Percentiles rank a stretch among this genome's conserved stretches.
Conservation (phyloP, 2,329 filamentous ascomycete species). For the Botrytis pseudocinerea region DNA sequence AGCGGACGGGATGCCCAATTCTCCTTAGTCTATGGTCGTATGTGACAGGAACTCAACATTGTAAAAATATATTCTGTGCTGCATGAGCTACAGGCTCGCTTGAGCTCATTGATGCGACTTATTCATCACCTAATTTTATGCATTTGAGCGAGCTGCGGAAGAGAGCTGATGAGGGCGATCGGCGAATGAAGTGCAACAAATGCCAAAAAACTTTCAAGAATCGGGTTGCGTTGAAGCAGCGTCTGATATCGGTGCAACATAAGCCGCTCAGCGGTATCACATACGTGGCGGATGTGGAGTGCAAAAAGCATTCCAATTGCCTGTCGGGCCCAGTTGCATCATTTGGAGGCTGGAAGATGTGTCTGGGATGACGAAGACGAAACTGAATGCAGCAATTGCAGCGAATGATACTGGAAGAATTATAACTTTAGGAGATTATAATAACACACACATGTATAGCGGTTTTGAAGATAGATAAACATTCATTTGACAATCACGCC, state of each 20-base stretch:
- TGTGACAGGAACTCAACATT: fast-evolving
- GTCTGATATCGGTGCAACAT: too few relatives aligned
- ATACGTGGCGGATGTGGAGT: too few relatives aligned
- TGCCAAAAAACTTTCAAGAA: conserved; percentile 29
- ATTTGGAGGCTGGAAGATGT: too few relatives aligned
- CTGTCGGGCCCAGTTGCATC: too few relatives aligned
- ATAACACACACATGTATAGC: too few relatives aligned
- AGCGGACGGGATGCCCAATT: not conserved
- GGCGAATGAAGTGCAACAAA: conserved; percentile 14
- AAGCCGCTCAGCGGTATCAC: too few relatives aligned
- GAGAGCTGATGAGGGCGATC: conserved; percentile 15
- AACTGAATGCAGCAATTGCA: too few relatives aligned
- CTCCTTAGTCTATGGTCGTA: not conserved
- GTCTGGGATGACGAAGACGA: too few relatives aligned
- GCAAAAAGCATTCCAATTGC: too few relatives aligned
- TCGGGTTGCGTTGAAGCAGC: conserved; percentile 12
- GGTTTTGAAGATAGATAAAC: not conserved
- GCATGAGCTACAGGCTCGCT: fast-evolving
- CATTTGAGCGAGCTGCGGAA: not conserved
- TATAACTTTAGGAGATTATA: too few relatives aligned
- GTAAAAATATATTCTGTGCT: not conserved
- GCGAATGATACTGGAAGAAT: too few relatives aligned
- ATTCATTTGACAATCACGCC: not conserved
- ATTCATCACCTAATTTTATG: fast-evolving
- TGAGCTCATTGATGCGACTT: not conserved